Conservation (phyloP, 139 green algal species). For the Asterochloris sp. region DNA sequence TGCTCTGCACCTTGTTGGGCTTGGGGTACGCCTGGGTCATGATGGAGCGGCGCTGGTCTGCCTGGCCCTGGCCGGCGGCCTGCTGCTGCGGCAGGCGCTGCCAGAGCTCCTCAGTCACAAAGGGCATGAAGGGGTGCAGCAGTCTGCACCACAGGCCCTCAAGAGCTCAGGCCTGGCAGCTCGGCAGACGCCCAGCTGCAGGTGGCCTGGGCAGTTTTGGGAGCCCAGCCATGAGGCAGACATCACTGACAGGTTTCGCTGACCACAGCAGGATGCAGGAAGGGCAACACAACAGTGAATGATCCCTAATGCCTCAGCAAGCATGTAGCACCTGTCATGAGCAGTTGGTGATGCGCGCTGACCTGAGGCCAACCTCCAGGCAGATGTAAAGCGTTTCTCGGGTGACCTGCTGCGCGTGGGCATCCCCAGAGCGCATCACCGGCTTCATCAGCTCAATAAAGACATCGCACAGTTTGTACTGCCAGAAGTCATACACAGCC, state of each 20-base stretch:
- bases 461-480: conserved; percentile 97
- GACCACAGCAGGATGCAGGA: too few species aligned
- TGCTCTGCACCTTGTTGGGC: background rate
- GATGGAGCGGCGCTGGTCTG: conserved; percentile 46
- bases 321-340: too few species aligned
- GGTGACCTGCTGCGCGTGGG: conserved; percentile 42
- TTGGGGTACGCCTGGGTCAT: conserved; percentile 82
- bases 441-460: conserved; percentile 98
- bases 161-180: too few species aligned
- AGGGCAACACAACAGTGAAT: background rate
- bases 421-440: conserved; percentile 43
- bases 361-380: conserved; percentile 80
- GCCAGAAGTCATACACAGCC: conserved; percentile 86
- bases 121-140: conserved; percentile 98
- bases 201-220: too few species aligned
- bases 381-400: conserved; percentile 73
- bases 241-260: too few species aligned
- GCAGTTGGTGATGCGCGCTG: background rate
- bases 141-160: conserved; percentile 38
- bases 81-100: conserved; percentile 64
- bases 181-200: too few species aligned
- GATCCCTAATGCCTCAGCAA: background rate
- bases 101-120: conserved; percentile 97
- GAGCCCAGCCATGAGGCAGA: too few species aligned
- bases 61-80: background rate